phyloP scores from a whole-genome alignment of 345 rosid genomes.

The Bruguiera sexangula region DNA sequence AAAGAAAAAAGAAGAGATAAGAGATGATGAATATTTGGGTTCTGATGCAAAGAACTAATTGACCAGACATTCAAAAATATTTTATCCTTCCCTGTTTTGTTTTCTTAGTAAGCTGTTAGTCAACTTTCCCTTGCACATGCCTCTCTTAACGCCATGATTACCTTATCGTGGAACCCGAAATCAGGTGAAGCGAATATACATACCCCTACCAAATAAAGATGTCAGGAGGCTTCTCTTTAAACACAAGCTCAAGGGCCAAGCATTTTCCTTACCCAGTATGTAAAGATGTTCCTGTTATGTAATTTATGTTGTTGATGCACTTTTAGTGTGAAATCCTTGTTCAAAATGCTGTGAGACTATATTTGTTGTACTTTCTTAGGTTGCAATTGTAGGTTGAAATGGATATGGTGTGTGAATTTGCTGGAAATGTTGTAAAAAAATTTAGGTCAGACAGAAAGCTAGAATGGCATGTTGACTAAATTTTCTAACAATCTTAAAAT shows the following conservation, averaged over 20 bases:
- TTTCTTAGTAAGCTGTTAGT: too few relatives aligned
- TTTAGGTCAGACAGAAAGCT: not conserved
- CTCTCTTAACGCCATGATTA: constrained; percentile 7
- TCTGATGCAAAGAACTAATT: too few relatives aligned
- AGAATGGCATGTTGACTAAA: not conserved
- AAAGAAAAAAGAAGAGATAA: too few relatives aligned
- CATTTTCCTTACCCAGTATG: constrained; percentile 72
- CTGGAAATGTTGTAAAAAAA: not conserved
- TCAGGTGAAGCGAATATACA: constrained; percentile 92
- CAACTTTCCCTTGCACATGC: not conserved
- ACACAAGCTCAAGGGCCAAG: constrained; percentile 70
- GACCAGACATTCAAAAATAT: too few relatives aligned
- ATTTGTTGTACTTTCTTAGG: not conserved
- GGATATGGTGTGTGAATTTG: not conserved
- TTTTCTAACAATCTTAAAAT: not conserved
- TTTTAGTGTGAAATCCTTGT: not conserved
- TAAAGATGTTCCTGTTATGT: not conserved
- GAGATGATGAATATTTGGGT: too few relatives aligned
- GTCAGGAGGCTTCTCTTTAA: constrained; percentile 70
- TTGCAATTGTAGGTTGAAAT: too few relatives aligned
- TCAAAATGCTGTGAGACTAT: not conserved
- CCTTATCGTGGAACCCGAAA: constrained; percentile 15
- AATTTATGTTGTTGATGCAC: not conserved
- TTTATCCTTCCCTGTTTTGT: too few relatives aligned
- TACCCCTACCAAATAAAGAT: constrained; percentile 78